Evolutionary conservation across 2,329 filamentous ascomycete species (phyloP).

Genomic region (Cercospora brassicicola): DNA sequence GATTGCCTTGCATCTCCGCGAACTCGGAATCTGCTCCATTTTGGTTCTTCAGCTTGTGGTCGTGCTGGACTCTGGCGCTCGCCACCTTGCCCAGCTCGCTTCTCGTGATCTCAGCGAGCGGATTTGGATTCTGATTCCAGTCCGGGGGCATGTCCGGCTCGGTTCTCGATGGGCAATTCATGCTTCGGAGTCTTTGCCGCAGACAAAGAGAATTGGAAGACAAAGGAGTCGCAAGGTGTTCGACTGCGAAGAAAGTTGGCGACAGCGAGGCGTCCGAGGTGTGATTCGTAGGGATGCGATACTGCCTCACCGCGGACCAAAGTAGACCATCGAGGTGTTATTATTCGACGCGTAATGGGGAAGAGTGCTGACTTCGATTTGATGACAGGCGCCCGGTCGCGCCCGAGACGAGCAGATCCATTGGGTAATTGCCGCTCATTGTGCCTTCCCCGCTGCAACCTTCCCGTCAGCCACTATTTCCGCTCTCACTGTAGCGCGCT

Average conservation of each 20-base stretch:
- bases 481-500: background rate
- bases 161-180: constrained; percentile 66
- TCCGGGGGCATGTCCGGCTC: constrained; percentile 56
- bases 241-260: background rate
- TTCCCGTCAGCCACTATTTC: background rate
- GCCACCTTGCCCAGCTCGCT: constrained; percentile 63
- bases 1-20: constrained; percentile 19
- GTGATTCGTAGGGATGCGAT: background rate
- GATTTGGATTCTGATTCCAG: constrained; percentile 63
- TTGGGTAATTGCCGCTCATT: constrained; percentile 6
- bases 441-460: constrained; percentile 6
- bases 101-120: constrained; percentile 59
- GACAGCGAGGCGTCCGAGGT: background rate
- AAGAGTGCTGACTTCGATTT: constrained; percentile 4
- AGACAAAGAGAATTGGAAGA: background rate
- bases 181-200: constrained; percentile 35
- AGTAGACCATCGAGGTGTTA: constrained; percentile 9
- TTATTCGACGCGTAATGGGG: background rate
- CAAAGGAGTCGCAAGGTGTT: background rate
- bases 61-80: constrained; percentile 56
- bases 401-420: constrained; percentile 5
- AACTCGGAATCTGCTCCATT: constrained; percentile 32
- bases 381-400: constrained; percentile 11
- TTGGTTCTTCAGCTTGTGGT: constrained; percentile 42
- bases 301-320: background rate